These are phyloP conservation scores for Adansonia rubrostipa DNA, from an alignment of 441 rosid genomes.

Conservation along the genomic window DNA sequence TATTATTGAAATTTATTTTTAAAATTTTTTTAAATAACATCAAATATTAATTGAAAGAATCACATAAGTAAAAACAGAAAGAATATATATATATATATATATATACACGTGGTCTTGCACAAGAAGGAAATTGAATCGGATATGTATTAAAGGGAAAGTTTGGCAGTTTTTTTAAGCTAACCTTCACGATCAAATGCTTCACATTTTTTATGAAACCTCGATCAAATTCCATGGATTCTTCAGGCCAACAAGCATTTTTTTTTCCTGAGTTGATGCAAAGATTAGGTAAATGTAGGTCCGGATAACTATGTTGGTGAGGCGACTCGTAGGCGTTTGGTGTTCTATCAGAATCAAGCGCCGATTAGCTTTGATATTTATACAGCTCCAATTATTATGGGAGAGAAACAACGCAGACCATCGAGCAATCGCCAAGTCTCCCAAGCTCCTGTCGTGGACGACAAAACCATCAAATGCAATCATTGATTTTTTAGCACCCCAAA, in stretches of 20 bases:
- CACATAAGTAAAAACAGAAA: too few species aligned
- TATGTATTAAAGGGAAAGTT: neutral
- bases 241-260: neutral
- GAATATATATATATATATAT: too few species aligned
- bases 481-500: neutral
- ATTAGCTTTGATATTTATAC: neutral
- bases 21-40: too few species aligned
- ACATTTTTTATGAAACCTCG: neutral
- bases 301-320: neutral
- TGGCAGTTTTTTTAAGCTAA: neutral
- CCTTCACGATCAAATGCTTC: constrained; percentile 8
- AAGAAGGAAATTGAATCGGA: neutral
- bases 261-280: neutral
- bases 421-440: neutral
- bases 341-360: neutral
- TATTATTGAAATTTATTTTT: too few species aligned
- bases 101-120: too few species aligned
- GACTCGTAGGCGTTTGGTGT: neutral
- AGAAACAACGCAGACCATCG: neutral
- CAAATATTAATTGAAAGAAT: too few species aligned
- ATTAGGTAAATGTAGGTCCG: neutral
- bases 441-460: neutral
- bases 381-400: neutral
- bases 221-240: neutral
- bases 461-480: neutral